These are phyloP conservation scores for Raffaelea ambrosiae DNA, from an alignment of 2,329 filamentous ascomycete genomes.

Conservation along the genomic window DNA sequence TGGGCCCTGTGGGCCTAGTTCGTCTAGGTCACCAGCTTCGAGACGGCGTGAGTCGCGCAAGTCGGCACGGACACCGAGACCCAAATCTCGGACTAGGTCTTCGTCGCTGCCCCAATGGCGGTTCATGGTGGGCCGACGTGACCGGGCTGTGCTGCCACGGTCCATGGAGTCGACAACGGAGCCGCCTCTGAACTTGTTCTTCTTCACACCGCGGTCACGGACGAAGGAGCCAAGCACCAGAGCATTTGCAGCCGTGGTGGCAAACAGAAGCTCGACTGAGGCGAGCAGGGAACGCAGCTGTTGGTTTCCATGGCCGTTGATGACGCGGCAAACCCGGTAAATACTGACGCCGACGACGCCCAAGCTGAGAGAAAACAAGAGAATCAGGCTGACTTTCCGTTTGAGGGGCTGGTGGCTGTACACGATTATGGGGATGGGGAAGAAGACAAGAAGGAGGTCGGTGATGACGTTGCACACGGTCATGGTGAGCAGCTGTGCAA, in stretches of 20 bases:
- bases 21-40: slow-evolving; percentile 11
- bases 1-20: not conserved
- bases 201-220: slow-evolving; percentile 83
- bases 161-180: slow-evolving; percentile 58
- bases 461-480: slow-evolving; percentile 82
- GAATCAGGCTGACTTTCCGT: slow-evolving; percentile 69
- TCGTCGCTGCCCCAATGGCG: slow-evolving; percentile 84
- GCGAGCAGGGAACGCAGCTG: slow-evolving; percentile 84
- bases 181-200: slow-evolving; percentile 66
- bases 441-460: slow-evolving; percentile 77
- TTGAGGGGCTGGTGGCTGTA: slow-evolving; percentile 66
- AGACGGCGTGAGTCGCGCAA: slow-evolving; percentile 30
- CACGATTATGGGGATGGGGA: slow-evolving; percentile 83
- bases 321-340: slow-evolving; percentile 73
- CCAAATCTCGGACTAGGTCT: slow-evolving; percentile 74
- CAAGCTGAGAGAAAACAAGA: slow-evolving; percentile 79
- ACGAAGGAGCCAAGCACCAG: slow-evolving; percentile 90
- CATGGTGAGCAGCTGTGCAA: slow-evolving; percentile 81
- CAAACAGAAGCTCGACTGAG: slow-evolving; percentile 83
- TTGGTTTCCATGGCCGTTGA: slow-evolving; percentile 62
- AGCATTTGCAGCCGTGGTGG: slow-evolving; percentile 78
- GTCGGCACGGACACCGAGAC: slow-evolving; percentile 54
- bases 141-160: slow-evolving; percentile 25
- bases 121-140: slow-evolving; percentile 42
- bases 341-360: slow-evolving; percentile 70